Base-by-base conservation (phyloP, 495 filamentous ascomycete genomes). In the Trichocladium antarcticum region DNA sequence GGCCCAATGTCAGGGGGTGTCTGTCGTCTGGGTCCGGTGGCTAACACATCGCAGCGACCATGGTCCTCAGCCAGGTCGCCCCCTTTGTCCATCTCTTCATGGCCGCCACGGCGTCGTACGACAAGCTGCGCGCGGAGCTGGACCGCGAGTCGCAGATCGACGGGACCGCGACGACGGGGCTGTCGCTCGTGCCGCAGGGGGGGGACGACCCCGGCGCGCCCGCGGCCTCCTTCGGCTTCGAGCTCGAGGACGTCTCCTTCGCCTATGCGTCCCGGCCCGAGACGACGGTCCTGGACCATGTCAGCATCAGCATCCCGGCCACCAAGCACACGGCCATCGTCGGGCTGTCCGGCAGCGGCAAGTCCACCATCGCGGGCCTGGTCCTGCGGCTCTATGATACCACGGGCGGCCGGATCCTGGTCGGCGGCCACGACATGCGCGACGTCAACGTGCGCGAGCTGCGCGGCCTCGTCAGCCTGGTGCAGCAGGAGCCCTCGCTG, bases 231-330 rank as follows among this genome's bases (percentile, higher is more conserved):
- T 72, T 83, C 19, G 89, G 89, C 20, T 78, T 96, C 43, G 79
- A 88, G 54, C 72, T 98, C 11, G 68, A 78, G 48, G 74, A 87
- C 43, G 73, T 96, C 54, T 89, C 83, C 58, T 88, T 93, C 56
- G 83, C 92, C 51, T 98, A 98, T 51, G 90, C 92, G 3, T 94
- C 87, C 0, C 74, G 92, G 21, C 84, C 89, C 0, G 85, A 92
- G 54, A 85, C 90, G 36, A 76, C 78, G 10, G 80, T 96, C 17
- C 83, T 96, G 73, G 64, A 84, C 37, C 78, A 84, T 46, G 82
- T 96, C 44, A 84, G 73, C 51, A 71, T 98, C 10, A 50, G 70
- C 2, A 81, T 96, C 49, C 82, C 84, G 5, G 84, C 89, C 5
- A 87, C 87, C 15, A 88, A 94, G 41, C 85, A 83, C 45, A 87